Conservation (phyloP, 2,329 filamentous ascomycete species). For the Alternaria postmessia region DNA sequence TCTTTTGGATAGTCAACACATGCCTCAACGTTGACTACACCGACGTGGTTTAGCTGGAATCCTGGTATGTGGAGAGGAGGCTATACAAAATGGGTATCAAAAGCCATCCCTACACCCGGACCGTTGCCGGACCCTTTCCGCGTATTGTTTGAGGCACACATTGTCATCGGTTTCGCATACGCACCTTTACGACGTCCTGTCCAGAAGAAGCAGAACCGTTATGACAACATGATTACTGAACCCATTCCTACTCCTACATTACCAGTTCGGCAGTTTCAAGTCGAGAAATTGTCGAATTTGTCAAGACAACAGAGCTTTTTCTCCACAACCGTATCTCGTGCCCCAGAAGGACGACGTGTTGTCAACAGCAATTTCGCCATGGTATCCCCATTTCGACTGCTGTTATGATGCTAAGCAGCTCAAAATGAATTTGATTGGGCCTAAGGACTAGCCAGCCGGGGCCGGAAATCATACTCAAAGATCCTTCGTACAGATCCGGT, state of each 20-base stretch:
- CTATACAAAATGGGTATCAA: constrained; percentile 13
- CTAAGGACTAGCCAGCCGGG: constrained; percentile 23
- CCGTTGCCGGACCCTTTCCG: constrained; percentile 9
- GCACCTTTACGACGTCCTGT: background rate
- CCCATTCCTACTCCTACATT: background rate
- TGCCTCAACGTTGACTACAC: background rate
- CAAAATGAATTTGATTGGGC: constrained; percentile 30
- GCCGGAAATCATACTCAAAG: constrained; percentile 39
- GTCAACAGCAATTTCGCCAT: constrained; percentile 18
- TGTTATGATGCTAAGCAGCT: constrained; percentile 14
- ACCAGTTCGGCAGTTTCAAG: constrained; percentile 6
- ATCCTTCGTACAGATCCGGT: constrained; percentile 43
- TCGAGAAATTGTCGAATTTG: constrained; percentile 6
- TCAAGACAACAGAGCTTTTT: background rate
- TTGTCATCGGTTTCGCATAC: constrained; percentile 15
- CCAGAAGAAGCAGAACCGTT: constrained; percentile 6
- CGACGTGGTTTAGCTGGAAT: background rate
- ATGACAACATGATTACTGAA: constrained; percentile 1
- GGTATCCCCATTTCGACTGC: constrained; percentile 17
- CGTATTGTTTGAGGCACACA: constrained; percentile 8
- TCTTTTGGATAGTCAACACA: constrained; percentile 9
- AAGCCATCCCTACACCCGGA: constrained; percentile 1
- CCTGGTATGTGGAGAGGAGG: background rate
- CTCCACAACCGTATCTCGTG: constrained; percentile 3
- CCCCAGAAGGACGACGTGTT: constrained; percentile 3